Evolutionary conservation across 1,284 basidiomycete species (phyloP).

Genomic region (Omphalotus olearius): DNA sequence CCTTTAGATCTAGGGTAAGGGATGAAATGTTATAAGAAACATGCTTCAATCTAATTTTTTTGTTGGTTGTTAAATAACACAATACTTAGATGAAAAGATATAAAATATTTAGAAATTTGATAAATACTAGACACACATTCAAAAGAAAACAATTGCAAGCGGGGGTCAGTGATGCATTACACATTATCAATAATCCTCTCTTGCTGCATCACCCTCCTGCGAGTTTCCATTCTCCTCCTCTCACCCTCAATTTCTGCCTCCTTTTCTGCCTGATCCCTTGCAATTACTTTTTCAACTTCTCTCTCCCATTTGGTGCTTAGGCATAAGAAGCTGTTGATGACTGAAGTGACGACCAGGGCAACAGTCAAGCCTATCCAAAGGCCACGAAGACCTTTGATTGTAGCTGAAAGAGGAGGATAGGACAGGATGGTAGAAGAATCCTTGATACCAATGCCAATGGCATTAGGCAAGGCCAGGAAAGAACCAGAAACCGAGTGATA

Average conservation of each 20-base stretch:
- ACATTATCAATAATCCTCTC: too few species aligned
- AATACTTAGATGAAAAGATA: too few species aligned
- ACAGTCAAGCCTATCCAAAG: constrained; percentile 67
- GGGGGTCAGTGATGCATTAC: too few species aligned
- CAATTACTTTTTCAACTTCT: constrained; percentile 55
- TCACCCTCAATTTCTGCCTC: background rate
- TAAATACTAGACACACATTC: too few species aligned
- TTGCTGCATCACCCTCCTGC: too few species aligned
- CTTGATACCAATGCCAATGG: background rate
- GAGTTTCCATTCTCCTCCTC: too few species aligned
- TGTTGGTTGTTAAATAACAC: too few species aligned
- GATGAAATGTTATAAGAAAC: too few species aligned
- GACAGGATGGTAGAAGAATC: background rate
- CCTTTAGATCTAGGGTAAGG: too few species aligned
- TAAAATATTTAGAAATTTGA: too few species aligned
- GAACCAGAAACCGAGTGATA: constrained; percentile 32
- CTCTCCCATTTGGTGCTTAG: constrained; percentile 57
- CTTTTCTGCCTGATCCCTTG: constrained; percentile 30
- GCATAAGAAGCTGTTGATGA: constrained; percentile 46
- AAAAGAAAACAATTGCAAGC: too few species aligned
- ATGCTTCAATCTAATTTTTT: too few species aligned
- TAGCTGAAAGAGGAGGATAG: constrained; percentile 1
- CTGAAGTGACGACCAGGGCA: constrained; percentile 50
- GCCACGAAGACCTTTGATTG: constrained; percentile 47
- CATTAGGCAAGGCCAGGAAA: background rate